Conservation (phyloP, 805 yeast genomes). For the Ogataea sp. region DNA sequence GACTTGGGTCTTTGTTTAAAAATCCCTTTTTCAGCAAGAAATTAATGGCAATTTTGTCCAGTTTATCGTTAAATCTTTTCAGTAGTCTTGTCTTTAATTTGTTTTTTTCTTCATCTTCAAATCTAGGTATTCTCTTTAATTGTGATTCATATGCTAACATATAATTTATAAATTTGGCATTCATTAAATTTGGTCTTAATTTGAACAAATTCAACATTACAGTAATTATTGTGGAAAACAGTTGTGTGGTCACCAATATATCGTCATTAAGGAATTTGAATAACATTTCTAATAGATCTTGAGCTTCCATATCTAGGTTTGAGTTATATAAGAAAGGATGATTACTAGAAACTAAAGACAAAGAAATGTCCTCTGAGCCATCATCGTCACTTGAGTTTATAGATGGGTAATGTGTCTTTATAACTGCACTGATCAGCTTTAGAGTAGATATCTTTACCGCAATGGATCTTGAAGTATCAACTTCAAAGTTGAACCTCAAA, state of each 20-base stretch:
- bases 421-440: conserved; percentile 58
- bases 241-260: conserved; percentile 43
- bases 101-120: conserved; percentile 20
- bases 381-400: not conserved
- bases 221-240: conserved; percentile 62
- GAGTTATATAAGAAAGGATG: conserved; percentile 59
- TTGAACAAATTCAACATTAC: conserved; percentile 56
- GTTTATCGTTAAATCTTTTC: conserved; percentile 28
- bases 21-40: conserved; percentile 26
- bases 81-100: conserved; percentile 21
- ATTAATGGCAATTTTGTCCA: conserved; percentile 24
- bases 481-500: conserved; percentile 38
- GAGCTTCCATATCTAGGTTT: conserved; percentile 62
- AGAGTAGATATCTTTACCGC: conserved; percentile 62
- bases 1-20: conserved; percentile 20
- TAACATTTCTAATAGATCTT: conserved; percentile 57
- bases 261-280: conserved; percentile 49
- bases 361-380: conserved; percentile 30
- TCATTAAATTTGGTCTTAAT: conserved; percentile 53
- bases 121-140: conserved; percentile 45
- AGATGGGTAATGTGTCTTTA: conserved; percentile 44
- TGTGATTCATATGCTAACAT: conserved; percentile 56
- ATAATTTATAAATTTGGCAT: conserved; percentile 45
- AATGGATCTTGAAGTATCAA: conserved; percentile 41
- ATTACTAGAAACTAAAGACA: conserved; percentile 39